Base-by-base conservation (phyloP, 2,329 filamentous ascomycete species). In the Aspergillus cejpii region DNA sequence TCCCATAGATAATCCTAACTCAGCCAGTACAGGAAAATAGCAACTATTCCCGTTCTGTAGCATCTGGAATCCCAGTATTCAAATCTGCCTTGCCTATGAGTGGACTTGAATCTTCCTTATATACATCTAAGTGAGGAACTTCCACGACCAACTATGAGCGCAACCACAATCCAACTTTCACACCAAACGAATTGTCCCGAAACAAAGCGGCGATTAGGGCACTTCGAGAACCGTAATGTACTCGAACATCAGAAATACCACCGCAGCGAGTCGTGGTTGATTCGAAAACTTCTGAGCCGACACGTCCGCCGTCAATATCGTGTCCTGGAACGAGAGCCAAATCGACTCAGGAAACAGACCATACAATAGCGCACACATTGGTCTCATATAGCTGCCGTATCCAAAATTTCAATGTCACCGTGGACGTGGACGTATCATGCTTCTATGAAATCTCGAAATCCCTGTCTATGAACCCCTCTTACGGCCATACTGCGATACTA, bases 291-390 rank as follows among this genome's bases (percentile, higher is more conserved):
- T 14, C 44, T 63, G 29, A 50, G 52, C 26, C 54, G 60, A 15
- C 54, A 55, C 38, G 51, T 53, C 37, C 62, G 55, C 39, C 55
- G 54, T 37, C 57, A 55, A 31, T 63, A 63, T 55, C 54, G 57
- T 19, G 52, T 59, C 34, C 52, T 62, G 37, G 60, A 63, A 42
- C 53, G 57, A 43, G 60, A 63, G 44, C 58, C 60, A 38, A 62
- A 61, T 40, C 53, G 60, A 28, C 49, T 63, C 45, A 47, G 59
- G 39, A 63, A 63, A 48, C 56, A 58, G 31, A 50, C 39, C 15
- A 49, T 48, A 28, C 45, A 47, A 37, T 52, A 47, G 41, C 3
- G 8, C 17, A 15, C n/a, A 7, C n/a, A 15, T 31, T 15, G 6
- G 17, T 15, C 14, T 15, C 17, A 15, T 15, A 31, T 31, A 31